phyloP scores from a whole-genome alignment of 1,284 basidiomycete genomes.

The Xerocomus subilludens region DNA sequence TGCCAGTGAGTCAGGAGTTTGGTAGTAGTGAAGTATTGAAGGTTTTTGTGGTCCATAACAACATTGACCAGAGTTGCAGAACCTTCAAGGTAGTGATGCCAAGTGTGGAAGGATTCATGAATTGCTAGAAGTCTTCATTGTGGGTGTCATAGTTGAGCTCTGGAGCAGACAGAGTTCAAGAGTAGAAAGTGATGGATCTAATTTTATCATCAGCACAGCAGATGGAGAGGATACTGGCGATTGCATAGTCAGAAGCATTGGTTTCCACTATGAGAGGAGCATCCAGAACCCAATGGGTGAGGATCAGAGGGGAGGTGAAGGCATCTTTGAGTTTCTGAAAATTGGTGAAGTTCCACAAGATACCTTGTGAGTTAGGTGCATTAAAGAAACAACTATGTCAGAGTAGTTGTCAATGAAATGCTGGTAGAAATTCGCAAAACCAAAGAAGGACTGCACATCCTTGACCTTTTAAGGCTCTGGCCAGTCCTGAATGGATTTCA shows the following conservation, averaged over 20 bases:
- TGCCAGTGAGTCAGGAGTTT: no score
- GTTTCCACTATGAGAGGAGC: not conserved
- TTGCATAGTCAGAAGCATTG: not conserved
- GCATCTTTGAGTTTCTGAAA: no score
- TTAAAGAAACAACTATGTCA: not conserved
- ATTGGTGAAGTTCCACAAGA: no score
- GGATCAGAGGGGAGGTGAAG: no score
- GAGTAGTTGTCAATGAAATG: not conserved
- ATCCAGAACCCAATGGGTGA: no score
- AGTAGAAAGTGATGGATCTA: no score
- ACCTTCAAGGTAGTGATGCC: no score
- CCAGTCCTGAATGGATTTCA: not conserved
- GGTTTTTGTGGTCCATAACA: no score
- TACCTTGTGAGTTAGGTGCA: not conserved
- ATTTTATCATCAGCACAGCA: not conserved
- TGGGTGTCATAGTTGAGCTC: not conserved
- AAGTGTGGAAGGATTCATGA: not conserved
- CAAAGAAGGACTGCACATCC: not conserved
- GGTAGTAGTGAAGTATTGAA: no score
- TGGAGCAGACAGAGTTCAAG: no score
- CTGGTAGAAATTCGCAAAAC: not conserved
- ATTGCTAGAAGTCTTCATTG: not conserved
- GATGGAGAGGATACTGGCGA: not conserved
- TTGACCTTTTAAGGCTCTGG: not conserved
- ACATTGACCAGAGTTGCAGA: no score